Conservation (phyloP, 768 basidiomycete genomes). For the Ramaria rubella region DNA sequence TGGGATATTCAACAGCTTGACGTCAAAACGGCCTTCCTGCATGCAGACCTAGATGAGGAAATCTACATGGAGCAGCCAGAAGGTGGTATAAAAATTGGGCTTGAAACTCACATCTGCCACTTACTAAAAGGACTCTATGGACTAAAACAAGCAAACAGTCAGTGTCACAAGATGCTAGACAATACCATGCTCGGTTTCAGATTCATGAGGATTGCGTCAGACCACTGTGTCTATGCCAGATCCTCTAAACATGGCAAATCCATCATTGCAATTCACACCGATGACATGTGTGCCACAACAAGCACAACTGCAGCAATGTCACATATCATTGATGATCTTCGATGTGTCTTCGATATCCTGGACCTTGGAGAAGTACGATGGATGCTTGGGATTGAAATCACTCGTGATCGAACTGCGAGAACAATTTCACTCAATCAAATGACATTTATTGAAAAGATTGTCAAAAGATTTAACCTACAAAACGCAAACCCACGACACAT, state of each 20-base stretch:
- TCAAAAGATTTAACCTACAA: slow-evolving; percentile 23
- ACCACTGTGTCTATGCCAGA: not conserved
- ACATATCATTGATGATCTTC: slow-evolving; percentile 10
- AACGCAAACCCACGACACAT: slow-evolving; percentile 20
- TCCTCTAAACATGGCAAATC: slow-evolving; percentile 8
- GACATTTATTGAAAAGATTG: slow-evolving; percentile 27
- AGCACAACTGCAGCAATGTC: not conserved
- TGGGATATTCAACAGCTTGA: slow-evolving; percentile 20
- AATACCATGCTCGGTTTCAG: not conserved
- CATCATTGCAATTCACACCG: slow-evolving; percentile 10
- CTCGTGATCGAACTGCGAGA: slow-evolving; percentile 14
- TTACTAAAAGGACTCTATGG: slow-evolving; percentile 30
- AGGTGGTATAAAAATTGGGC: slow-evolving; percentile 24
- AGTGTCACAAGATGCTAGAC: slow-evolving; percentile 28
- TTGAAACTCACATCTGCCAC: slow-evolving; percentile 3
- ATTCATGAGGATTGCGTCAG: not conserved
- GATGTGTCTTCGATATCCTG: slow-evolving; percentile 12
- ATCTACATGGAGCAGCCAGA: not conserved
- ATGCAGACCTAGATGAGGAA: slow-evolving; percentile 22
- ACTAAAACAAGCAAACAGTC: slow-evolving; percentile 29
- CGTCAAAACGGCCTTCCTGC: slow-evolving; percentile 21
- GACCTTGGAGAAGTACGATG: slow-evolving; percentile 15
- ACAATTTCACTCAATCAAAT: slow-evolving; percentile 18
- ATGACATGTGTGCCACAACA: slow-evolving; percentile 4
- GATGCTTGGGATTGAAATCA: slow-evolving; percentile 27